These are phyloP conservation scores for Ochromonas danica DNA, from an alignment of 108 stramenopile genomes.

Conservation along the genomic window DNA sequence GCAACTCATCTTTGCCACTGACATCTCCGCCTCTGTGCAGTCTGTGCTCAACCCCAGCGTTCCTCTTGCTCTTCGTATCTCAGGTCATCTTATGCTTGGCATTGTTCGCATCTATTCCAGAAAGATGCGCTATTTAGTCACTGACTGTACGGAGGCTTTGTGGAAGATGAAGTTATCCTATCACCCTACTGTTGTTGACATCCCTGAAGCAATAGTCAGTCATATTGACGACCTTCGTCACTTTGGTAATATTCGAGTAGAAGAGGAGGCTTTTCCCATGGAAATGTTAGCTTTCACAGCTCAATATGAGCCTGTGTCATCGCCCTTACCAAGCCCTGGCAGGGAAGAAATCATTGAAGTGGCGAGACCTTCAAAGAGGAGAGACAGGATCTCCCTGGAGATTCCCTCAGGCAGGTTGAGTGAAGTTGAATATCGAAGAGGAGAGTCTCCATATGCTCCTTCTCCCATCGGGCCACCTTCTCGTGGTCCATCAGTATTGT, in stretches of 20 bases:
- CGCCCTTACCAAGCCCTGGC: too few species aligned
- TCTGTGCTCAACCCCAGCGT: slow-evolving; percentile 87
- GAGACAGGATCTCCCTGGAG: too few species aligned
- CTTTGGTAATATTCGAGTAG: not conserved
- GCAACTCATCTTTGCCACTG: slow-evolving; percentile 87
- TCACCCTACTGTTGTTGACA: slow-evolving; percentile 56
- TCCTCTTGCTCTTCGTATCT: slow-evolving; percentile 89
- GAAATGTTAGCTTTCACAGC: too few species aligned
- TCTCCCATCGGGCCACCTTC: too few species aligned
- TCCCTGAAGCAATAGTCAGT: not conserved
- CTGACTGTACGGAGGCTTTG: slow-evolving; percentile 96
- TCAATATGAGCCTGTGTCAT: too few species aligned
- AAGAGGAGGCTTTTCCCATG: too few species aligned
- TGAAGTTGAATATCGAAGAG: too few species aligned
- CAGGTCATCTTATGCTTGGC: slow-evolving; percentile 90
- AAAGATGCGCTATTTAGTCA: slow-evolving; percentile 76
- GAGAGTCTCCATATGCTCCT: too few species aligned
- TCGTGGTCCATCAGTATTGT: too few species aligned
- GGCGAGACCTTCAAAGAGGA: too few species aligned
- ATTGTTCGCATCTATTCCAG: slow-evolving; percentile 96
- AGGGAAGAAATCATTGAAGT: too few species aligned
- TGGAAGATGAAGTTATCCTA: slow-evolving; percentile 88
- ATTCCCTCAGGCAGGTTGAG: too few species aligned
- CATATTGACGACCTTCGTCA: not conserved
- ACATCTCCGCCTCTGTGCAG: slow-evolving; percentile 78